Conservation (phyloP, 2,329 filamentous ascomycete species). For the Aschersonia sp. region DNA sequence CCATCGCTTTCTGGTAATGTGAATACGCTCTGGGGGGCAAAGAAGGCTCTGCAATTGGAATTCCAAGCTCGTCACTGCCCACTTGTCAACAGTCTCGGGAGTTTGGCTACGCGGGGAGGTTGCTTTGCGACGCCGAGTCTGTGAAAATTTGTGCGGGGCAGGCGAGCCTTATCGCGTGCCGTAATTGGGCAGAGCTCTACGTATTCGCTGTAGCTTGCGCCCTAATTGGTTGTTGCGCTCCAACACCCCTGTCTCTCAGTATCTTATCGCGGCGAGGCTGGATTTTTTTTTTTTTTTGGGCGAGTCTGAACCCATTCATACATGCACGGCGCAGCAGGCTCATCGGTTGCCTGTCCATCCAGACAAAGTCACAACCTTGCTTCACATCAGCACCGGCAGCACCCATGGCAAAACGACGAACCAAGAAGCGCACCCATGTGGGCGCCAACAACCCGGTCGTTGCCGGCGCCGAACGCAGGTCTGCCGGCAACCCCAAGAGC, state of each 20-base stretch:
- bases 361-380: background rate
- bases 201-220: too few species aligned
- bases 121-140: too few species aligned
- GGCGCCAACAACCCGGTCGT: conserved; percentile 47
- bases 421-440: conserved; percentile 80
- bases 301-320: too few species aligned
- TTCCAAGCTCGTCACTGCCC: too few species aligned
- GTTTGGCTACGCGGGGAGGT: too few species aligned
- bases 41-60: too few species aligned
- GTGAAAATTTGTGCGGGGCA: conserved; percentile 17
- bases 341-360: too few species aligned
- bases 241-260: background rate
- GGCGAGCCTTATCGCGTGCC: conserved; percentile 5
- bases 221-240: too few species aligned
- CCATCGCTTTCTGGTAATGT: background rate
- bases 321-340: too few species aligned
- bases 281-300: conserved; percentile 19
- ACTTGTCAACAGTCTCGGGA: too few species aligned
- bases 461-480: conserved; percentile 42
- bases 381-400: background rate
- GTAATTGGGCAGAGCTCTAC: background rate
- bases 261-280: background rate
- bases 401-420: conserved; percentile 63
- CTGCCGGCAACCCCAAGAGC: conserved; percentile 67
- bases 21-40: too few species aligned